Conservation (phyloP, 257 asterid genomes). For the Coffea canephora region DNA sequence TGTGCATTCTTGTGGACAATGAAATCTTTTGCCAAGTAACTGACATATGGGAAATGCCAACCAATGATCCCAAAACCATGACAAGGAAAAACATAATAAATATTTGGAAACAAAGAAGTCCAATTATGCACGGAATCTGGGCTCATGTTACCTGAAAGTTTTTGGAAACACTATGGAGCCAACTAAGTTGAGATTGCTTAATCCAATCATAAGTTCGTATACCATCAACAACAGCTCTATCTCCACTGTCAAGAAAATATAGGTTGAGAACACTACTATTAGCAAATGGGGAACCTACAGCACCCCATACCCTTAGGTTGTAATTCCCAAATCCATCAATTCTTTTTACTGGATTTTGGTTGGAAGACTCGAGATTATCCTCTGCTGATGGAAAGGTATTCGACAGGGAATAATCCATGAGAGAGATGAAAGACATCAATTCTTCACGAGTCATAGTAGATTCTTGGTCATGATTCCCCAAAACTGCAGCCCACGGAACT, state of each 20-base stretch:
- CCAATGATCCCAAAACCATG: not conserved
- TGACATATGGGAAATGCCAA: not conserved
- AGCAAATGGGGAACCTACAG: slow-evolving; percentile 64
- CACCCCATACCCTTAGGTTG: slow-evolving; percentile 69
- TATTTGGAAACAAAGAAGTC: too few relatives aligned
- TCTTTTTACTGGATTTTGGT: slow-evolving; percentile 24
- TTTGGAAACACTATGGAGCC: slow-evolving; percentile 63
- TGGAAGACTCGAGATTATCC: slow-evolving; percentile 17
- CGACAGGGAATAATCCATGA: slow-evolving; percentile 88
- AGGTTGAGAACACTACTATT: slow-evolving; percentile 72
- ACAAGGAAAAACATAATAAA: too few relatives aligned
- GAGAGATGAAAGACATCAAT: slow-evolving; percentile 83
- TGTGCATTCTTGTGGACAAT: not conserved
- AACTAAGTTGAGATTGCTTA: slow-evolving; percentile 82
- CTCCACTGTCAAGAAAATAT: slow-evolving; percentile 92
- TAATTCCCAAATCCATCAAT: slow-evolving; percentile 91
- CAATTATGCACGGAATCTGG: not conserved
- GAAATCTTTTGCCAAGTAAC: not conserved
- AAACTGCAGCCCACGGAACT: slow-evolving; percentile 91
- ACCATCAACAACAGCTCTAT: slow-evolving; percentile 70
- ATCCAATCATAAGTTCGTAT: slow-evolving; percentile 84
- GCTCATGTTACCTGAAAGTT: slow-evolving; percentile 43
- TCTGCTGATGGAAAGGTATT: slow-evolving; percentile 62
- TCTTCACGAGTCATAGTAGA: slow-evolving; percentile 92
- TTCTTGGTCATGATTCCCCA: slow-evolving; percentile 97